phyloP scores from a whole-genome alignment of 192 early-diverging fungal species.

The Gamsiella multidivaricata region DNA sequence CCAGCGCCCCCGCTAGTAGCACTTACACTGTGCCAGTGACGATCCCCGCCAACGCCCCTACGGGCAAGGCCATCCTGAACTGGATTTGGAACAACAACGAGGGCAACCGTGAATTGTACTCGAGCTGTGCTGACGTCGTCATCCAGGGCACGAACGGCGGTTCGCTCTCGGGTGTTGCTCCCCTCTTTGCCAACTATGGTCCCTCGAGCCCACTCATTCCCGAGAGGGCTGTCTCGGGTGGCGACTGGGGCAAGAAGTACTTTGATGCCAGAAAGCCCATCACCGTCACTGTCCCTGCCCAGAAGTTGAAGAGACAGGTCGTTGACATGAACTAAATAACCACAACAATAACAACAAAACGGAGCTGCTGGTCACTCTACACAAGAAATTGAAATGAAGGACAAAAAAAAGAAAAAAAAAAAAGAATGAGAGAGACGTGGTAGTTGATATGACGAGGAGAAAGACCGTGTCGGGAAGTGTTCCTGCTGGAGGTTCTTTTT shows the following conservation, averaged over 20 bases:
- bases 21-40: conserved; percentile 57
- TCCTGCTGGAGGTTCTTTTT: too few species aligned
- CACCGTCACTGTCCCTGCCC: conserved; percentile 54
- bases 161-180: conserved; percentile 58
- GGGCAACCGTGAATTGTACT: conserved; percentile 78
- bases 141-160: conserved; percentile 56
- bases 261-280: conserved; percentile 56
- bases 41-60: conserved; percentile 66
- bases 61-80: conserved; percentile 62
- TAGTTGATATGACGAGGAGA: too few species aligned
- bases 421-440: background rate
- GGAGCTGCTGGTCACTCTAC: too few species aligned
- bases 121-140: conserved; percentile 70
- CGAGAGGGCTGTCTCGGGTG: conserved; percentile 56
- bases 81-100: conserved; percentile 77
- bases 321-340: conserved; percentile 23
- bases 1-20: conserved; percentile 52
- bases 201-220: conserved; percentile 60
- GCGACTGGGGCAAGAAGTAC: conserved; percentile 60
- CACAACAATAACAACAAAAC: too few species aligned
- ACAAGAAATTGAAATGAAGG: too few species aligned
- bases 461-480: too few species aligned
- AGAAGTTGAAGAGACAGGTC: conserved; percentile 27
- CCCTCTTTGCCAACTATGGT: conserved; percentile 65
- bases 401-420: background rate